A percentile compares a stretch with the other conserved stretches of the same genome.
Evolutionary conservation across 495 filamentous ascomycete genomes (phyloP).

Genomic region (Lasiosphaeriaceae sp.): DNA sequence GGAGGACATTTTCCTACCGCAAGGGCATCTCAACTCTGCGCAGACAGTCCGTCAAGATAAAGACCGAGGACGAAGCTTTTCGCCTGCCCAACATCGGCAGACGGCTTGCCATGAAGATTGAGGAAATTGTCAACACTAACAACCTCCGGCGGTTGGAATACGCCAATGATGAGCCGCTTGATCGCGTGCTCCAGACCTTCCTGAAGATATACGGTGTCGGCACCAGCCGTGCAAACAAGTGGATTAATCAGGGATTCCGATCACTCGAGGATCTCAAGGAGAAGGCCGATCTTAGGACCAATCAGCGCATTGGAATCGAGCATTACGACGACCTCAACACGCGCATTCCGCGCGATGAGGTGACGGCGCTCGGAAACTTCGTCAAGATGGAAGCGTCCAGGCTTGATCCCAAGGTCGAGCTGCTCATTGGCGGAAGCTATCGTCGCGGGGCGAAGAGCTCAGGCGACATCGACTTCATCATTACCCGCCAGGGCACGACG

Average conservation of each 20-base stretch:
- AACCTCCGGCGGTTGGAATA: slow-evolving; percentile 68
- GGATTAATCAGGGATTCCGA: slow-evolving; percentile 73
- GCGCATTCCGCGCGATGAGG: slow-evolving; percentile 78
- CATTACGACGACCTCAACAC: slow-evolving; percentile 78
- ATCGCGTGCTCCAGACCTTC: slow-evolving; percentile 63
- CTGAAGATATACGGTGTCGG: slow-evolving; percentile 80
- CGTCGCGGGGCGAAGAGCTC: slow-evolving; percentile 70
- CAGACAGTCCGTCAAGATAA: slow-evolving; percentile 62
- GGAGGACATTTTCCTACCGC: slow-evolving; percentile 75
- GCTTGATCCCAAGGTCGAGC: slow-evolving; percentile 57
- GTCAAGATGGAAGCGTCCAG: slow-evolving; percentile 58
- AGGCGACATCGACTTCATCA: slow-evolving; percentile 82
- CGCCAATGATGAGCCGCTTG: slow-evolving; percentile 59
- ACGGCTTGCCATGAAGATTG: slow-evolving; percentile 80
- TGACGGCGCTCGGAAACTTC: slow-evolving; percentile 62
- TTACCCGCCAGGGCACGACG: slow-evolving; percentile 65
- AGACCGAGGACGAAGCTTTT: slow-evolving; percentile 63
- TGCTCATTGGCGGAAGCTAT: slow-evolving; percentile 81
- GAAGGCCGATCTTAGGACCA: slow-evolving; percentile 62
- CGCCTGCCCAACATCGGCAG: slow-evolving; percentile 67
- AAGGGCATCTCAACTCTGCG: slow-evolving; percentile 71
- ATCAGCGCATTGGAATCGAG: slow-evolving; percentile 76
- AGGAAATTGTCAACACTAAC: slow-evolving; percentile 80
- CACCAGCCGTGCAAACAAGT: slow-evolving; percentile 62
- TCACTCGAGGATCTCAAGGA: slow-evolving; percentile 68